phyloP scores from a whole-genome alignment of 106 monocot species.

The Posidonia australis region DNA sequence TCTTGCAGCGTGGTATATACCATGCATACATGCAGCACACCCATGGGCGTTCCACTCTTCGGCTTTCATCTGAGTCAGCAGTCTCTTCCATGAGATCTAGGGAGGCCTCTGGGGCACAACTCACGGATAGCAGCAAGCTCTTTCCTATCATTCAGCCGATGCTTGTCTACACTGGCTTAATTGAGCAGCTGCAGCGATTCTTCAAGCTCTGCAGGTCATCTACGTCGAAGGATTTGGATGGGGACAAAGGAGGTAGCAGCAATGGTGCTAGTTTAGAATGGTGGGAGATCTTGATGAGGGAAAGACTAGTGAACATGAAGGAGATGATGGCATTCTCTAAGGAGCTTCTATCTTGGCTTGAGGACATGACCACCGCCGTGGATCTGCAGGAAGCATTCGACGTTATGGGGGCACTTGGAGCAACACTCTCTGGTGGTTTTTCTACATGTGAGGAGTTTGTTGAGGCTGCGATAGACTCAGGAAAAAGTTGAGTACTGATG shows the following conservation, averaged over 20 bases:
- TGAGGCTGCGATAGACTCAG: conserved; percentile 33
- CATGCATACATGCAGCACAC: conserved; percentile 75
- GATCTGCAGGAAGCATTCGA: conserved; percentile 88
- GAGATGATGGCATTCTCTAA: conserved; percentile 83
- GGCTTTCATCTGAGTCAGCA: conserved; percentile 28
- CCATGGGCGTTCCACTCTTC: conserved; percentile 45
- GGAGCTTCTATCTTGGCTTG: conserved; percentile 77
- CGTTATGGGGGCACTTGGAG: conserved; percentile 58
- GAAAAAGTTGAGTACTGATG: conserved; percentile 1
- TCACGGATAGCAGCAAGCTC: conserved; percentile 29
- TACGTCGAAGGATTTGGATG: background rate
- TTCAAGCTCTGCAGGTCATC: conserved; percentile 46
- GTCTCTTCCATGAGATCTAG: conserved; percentile 1
- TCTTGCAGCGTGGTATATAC: conserved; percentile 76
- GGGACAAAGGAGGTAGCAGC: background rate
- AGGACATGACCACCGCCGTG: conserved; percentile 62
- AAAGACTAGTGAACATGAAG: conserved; percentile 71
- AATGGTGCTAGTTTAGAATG: conserved; percentile 25
- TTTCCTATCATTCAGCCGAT: conserved; percentile 62
- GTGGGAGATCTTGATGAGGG: conserved; percentile 88
- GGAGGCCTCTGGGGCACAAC: conserved; percentile 27
- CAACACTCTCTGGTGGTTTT: conserved; percentile 47
- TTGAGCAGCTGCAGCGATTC: conserved; percentile 85
- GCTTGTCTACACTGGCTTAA: conserved; percentile 82
- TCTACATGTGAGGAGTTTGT: conserved; percentile 78